Evolutionary conservation across 225 moss, liverwort and hornwort genomes (phyloP), one percentile per base, ranked within the genome.

Genomic region (Takakia lepidozioides): DNA sequence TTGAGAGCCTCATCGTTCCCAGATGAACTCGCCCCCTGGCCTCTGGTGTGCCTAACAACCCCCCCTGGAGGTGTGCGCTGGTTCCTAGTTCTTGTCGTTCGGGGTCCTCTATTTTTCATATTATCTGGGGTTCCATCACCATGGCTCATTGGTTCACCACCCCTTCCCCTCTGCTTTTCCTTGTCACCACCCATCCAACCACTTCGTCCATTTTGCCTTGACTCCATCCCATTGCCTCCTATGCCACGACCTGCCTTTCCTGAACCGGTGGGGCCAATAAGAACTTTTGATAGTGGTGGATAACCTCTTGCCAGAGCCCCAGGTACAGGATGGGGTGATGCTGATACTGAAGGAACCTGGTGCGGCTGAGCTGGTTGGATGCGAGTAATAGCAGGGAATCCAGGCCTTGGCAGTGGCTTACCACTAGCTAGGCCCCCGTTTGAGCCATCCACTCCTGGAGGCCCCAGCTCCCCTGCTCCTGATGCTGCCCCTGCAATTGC

Each of bases 91-190:
- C 91, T 83, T 51, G 87, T 81, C 13, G 91, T 98, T 42, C 98
- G 83, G 22, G 98, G 98, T 59, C 98, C 98, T 58, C 98, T 87
- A 65, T 98, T 98, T 63, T 98, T 91, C 71, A 91, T 91, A 47
- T 91, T 98, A 72, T 98, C 98, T 61, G 91, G 69, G 46, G 71
- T 72, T 25, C 91, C 91, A 51, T 85, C 91, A 45, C 80, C 67
- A 63, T 72, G 78, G 32, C 75, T 67, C 32, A 78, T 50, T 15
- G 66, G 60, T 54, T 86, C 90, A 27, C 79, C 73, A 39, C 90
- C 77, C 63, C 88, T 83, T 42, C 88, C 83, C 54, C 92, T 69
- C 55, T 67, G 87, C 65, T 87, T 87, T 19, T 72, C 75, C 46
- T 81, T 87, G 23, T 87, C 90, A 45, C 64, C 43, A 20, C 83